Evolutionary conservation across 2,329 filamentous ascomycete species (phyloP).

Genomic region (Alternaria longipes): DNA sequence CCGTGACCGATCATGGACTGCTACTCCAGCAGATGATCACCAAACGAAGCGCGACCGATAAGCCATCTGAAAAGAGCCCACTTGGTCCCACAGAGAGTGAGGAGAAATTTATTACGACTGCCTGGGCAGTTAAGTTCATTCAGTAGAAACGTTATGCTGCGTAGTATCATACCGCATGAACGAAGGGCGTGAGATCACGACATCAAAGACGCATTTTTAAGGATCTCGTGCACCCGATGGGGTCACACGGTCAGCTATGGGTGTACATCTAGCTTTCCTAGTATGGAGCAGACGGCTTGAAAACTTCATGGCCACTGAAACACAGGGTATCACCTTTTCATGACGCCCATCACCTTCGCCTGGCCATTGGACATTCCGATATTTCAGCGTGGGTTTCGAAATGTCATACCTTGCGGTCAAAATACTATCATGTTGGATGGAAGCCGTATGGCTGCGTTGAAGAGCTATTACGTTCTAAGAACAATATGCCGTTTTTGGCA

Average conservation of each 20-base stretch:
- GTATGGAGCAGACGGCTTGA: not conserved
- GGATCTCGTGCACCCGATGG: not conserved
- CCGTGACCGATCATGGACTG: slow-evolving; percentile 6
- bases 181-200: not conserved
- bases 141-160: not conserved
- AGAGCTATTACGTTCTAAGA: not conserved
- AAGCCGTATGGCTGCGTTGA: not conserved
- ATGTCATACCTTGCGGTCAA: not conserved
- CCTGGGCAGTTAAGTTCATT: not conserved
- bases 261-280: not conserved
- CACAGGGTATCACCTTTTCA: not conserved
- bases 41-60: not conserved
- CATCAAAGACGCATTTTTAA: not conserved
- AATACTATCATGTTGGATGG: not conserved
- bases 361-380: not conserved
- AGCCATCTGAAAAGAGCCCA: not conserved
- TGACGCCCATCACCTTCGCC: not conserved
- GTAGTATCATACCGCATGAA: not conserved
- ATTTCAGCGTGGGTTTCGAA: not conserved
- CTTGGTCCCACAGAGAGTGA: not conserved
- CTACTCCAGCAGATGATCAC: slow-evolving; percentile 4
- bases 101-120: not conserved
- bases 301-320: not conserved
- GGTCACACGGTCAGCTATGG: not conserved
- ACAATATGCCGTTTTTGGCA: not conserved